Evolutionary conservation across 257 asterid genomes (phyloP).

Genomic region (Pogostemon cablin): DNA sequence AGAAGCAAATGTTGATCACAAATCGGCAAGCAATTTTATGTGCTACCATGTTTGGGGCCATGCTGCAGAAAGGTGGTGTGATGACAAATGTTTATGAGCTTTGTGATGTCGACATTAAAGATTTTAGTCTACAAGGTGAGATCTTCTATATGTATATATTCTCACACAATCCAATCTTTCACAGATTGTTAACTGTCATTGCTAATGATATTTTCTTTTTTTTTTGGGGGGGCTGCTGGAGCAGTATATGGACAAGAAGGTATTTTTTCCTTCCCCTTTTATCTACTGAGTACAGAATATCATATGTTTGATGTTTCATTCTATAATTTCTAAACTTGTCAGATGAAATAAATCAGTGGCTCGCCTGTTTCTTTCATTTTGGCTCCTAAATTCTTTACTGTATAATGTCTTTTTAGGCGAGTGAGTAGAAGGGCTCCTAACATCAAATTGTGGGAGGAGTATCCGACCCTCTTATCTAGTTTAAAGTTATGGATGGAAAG

Average conservation of each 20-base stretch:
- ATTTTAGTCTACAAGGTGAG: constrained; percentile 96
- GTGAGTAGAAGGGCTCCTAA: background rate
- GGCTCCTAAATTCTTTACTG: background rate
- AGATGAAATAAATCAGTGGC: background rate
- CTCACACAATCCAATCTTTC: constrained; percentile 2
- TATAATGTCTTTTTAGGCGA: background rate
- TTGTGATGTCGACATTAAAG: constrained; percentile 95
- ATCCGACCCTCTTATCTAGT: background rate
- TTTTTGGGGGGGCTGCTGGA: constrained; percentile 36
- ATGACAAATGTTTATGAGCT: constrained; percentile 82
- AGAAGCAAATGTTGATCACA: constrained; percentile 90
- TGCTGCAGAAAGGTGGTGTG: constrained; percentile 90
- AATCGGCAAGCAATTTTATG: constrained; percentile 92
- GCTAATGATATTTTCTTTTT: constrained; percentile 38
- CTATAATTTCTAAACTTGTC: background rate
- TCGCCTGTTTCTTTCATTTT: background rate
- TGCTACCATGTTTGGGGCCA: constrained; percentile 76
- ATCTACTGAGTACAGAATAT: background rate
- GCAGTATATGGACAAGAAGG: constrained; percentile 90
- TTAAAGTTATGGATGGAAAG: background rate
- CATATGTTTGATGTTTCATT: background rate
- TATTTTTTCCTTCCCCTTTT: constrained; percentile 35
- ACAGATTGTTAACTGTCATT: constrained; percentile 13
- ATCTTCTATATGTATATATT: background rate
- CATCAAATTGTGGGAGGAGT: background rate